phyloP scores from a whole-genome alignment of 2,329 filamentous ascomycete species.

The Nigrospora sphaerica region DNA sequence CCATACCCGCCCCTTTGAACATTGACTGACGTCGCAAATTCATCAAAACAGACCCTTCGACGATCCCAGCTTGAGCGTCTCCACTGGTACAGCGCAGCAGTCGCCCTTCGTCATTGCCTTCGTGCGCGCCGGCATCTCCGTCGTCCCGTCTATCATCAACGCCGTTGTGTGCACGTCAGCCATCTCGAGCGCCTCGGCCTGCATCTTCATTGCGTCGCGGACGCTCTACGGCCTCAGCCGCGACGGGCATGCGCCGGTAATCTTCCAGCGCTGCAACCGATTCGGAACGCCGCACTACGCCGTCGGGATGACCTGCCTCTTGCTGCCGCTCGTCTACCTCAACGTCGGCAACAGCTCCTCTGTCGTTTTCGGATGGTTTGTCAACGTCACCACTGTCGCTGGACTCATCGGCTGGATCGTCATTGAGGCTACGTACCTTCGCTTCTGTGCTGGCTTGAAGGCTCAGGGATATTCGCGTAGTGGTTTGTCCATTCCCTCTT shows the following conservation, averaged over 20 bases:
- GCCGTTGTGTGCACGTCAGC: conserved; percentile 48
- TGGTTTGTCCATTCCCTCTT: background rate
- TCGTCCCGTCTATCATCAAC: conserved; percentile 51
- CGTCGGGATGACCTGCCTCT: conserved; percentile 46
- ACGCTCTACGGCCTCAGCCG: conserved; percentile 48
- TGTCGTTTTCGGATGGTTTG: conserved; percentile 6
- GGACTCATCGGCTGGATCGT: conserved; percentile 7
- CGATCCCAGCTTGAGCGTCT: conserved; percentile 34
- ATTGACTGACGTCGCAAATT: too few species aligned
- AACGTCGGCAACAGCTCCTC: conserved; percentile 4
- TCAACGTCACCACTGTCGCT: conserved; percentile 5
- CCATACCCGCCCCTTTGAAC: too few species aligned
- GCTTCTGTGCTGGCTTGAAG: conserved; percentile 7
- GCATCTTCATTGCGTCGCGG: conserved; percentile 48
- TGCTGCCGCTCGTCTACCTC: conserved; percentile 5
- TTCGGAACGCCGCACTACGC: conserved; percentile 54
- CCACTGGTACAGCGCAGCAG: conserved; percentile 34
- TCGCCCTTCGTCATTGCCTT: conserved; percentile 47
- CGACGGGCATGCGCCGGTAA: conserved; percentile 41
- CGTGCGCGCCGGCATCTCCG: conserved; percentile 39
- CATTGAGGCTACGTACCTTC: conserved; percentile 6
- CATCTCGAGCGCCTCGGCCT: conserved; percentile 50
- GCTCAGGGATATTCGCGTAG: conserved; percentile 10
- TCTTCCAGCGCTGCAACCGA: conserved; percentile 43
- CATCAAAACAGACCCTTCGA: conserved; percentile 26